Evolutionary conservation across 1,139 yeast species (phyloP).

Genomic region (Neolecta irregularis): DNA sequence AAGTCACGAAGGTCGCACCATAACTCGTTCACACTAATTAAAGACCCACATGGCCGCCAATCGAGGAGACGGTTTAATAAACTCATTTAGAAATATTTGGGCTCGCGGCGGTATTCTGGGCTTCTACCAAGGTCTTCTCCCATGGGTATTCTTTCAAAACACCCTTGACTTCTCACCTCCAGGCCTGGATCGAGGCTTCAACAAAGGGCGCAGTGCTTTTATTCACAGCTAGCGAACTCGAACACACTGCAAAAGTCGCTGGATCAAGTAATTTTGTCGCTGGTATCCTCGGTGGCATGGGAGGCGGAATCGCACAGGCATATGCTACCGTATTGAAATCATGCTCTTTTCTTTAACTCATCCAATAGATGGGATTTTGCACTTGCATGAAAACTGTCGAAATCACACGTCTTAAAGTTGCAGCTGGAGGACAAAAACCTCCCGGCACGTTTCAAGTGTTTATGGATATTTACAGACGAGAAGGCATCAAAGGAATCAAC

Average conservation of each 20-base stretch:
- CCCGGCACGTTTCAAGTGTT: slow-evolving; percentile 78
- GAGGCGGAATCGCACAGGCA: slow-evolving; percentile 91
- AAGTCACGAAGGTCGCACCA: slow-evolving; percentile 45
- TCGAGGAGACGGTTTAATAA: slow-evolving; percentile 49
- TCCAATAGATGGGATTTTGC: slow-evolving; percentile 55
- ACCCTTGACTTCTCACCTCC: background rate
- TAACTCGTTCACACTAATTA: background rate
- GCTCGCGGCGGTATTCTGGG: slow-evolving; percentile 84
- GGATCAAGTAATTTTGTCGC: slow-evolving; percentile 60
- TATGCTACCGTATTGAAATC: slow-evolving; percentile 50
- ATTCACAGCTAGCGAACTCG: slow-evolving; percentile 86
- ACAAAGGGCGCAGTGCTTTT: slow-evolving; percentile 96
- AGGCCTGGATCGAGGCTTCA: slow-evolving; percentile 97
- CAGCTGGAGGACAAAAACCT: slow-evolving; percentile 48
- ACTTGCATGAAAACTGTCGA: slow-evolving; percentile 95
- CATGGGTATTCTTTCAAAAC: slow-evolving; percentile 39
- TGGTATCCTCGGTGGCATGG: slow-evolving; percentile 80
- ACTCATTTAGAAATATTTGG: slow-evolving; percentile 67
- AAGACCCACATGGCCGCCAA: slow-evolving; percentile 95
- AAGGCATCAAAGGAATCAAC: slow-evolving; percentile 87
- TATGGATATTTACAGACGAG: slow-evolving; percentile 62
- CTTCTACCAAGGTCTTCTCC: slow-evolving; percentile 91
- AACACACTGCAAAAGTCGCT: slow-evolving; percentile 46
- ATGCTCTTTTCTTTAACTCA: slow-evolving; percentile 1
- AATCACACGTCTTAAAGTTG: slow-evolving; percentile 78